These are phyloP conservation scores for Paramarasmius palmivorus DNA, from an alignment of 1,284 basidiomycete species.

Conservation along the genomic window DNA sequence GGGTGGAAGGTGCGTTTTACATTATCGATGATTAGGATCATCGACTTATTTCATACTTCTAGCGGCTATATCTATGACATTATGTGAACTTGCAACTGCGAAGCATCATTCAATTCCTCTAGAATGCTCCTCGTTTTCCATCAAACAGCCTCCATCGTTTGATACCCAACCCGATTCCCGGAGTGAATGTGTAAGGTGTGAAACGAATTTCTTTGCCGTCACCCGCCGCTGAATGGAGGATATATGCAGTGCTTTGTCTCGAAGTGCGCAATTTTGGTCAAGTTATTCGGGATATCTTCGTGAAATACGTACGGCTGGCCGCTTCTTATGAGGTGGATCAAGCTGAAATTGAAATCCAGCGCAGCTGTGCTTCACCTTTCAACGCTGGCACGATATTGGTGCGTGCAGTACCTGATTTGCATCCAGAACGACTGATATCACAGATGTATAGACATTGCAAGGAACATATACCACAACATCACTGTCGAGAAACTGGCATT, in stretches of 20 bases:
- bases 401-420: constrained; percentile 13
- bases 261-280: constrained; percentile 80
- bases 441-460: constrained; percentile 54
- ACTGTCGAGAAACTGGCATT: constrained; percentile 58
- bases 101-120: constrained; percentile 63
- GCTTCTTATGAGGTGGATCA: constrained; percentile 14
- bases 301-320: constrained; percentile 58
- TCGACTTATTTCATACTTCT: constrained; percentile 17
- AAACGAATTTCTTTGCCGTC: constrained; percentile 1
- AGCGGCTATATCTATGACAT: constrained; percentile 76
- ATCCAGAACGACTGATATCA: constrained; percentile 4
- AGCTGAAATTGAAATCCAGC: constrained; percentile 38
- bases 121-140: constrained; percentile 55
- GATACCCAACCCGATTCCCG: constrained; percentile 21
- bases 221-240: neutral
- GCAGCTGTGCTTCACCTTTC: constrained; percentile 73
- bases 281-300: constrained; percentile 80
- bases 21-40: constrained; percentile 5
- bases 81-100: constrained; percentile 74
- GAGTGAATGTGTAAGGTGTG: constrained; percentile 60
- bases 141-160: constrained; percentile 17
- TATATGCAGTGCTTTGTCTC: constrained; percentile 58
- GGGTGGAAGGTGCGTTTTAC: constrained; percentile 50
- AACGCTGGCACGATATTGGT: constrained; percentile 74
- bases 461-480: constrained; percentile 65